These are phyloP conservation scores for Trichocomaceae sp. DNA, from an alignment of 2,329 filamentous ascomycete genomes.

Conservation along the genomic window DNA sequence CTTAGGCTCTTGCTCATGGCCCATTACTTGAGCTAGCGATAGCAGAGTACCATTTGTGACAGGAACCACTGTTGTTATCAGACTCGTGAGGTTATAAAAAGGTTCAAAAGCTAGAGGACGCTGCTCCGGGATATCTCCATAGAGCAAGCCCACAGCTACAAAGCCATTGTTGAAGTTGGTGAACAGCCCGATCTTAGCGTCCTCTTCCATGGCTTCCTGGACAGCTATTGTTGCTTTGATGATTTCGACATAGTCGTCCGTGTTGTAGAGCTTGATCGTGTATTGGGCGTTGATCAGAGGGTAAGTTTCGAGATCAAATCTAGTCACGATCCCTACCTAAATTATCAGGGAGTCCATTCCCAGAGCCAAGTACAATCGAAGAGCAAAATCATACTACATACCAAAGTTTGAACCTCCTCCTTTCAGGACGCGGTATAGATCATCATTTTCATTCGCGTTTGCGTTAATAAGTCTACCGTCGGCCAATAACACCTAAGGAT, in stretches of 20 bases:
- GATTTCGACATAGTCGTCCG: constrained; percentile 3
- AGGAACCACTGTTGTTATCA: not conserved
- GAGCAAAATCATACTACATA: not conserved
- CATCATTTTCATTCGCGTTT: constrained; percentile 3
- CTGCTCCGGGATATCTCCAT: constrained; percentile 6
- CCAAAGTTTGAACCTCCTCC: constrained; percentile 3
- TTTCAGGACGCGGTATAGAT: not conserved
- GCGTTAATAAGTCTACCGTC: constrained; percentile 1
- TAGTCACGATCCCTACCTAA: not conserved
- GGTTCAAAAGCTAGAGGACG: not conserved
- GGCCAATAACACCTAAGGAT: not conserved
- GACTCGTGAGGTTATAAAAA: constrained; percentile 2
- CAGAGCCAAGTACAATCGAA: not conserved
- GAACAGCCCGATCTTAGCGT: too few relatives aligned
- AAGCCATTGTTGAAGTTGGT: too few relatives aligned
- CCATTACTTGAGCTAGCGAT: not conserved
- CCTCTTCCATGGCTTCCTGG: constrained; percentile 3
- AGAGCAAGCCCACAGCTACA: too few relatives aligned
- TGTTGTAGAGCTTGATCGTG: constrained; percentile 1
- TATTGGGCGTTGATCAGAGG: constrained; percentile 5
- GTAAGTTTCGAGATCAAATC: constrained; percentile 1
- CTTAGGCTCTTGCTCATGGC: not conserved
- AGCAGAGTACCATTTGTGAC: constrained; percentile 2
- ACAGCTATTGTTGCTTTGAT: not conserved
- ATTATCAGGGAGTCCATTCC: not conserved